Percentiles rank a stretch among this genome's conserved stretches.
These are phyloP conservation scores for Sordaria brevicollis DNA, from an alignment of 495 filamentous ascomycete genomes.

Conservation along the genomic window DNA sequence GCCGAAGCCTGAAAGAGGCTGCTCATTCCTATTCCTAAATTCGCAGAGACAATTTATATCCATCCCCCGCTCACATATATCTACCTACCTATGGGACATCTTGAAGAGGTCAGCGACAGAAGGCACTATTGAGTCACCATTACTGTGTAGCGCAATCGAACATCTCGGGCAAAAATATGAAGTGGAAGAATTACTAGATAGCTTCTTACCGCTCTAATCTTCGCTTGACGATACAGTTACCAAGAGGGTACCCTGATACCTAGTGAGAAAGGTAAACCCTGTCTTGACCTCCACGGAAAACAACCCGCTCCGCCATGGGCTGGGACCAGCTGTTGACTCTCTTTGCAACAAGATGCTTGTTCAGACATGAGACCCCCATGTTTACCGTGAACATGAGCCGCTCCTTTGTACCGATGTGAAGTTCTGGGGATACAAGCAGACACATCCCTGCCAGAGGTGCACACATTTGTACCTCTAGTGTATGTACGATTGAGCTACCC, in stretches of 20 bases:
- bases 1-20: neutral
- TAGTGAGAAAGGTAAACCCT: neutral
- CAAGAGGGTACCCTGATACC: neutral
- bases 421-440: neutral
- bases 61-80: neutral
- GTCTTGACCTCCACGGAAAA: neutral
- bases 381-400: neutral
- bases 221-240: neutral
- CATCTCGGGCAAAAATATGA: neutral
- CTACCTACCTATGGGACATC: neutral
- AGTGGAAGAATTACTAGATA: neutral
- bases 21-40: neutral
- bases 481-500: neutral
- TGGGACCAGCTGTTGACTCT: neutral
- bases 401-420: neutral
- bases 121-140: too few species aligned
- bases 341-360: neutral
- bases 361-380: neutral
- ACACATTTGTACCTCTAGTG: too few species aligned
- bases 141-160: too few species aligned
- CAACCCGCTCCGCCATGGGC: neutral
- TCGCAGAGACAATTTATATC: neutral
- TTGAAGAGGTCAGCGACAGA: neutral
- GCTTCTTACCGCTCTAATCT: neutral
- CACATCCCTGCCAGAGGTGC: neutral